These are phyloP conservation scores for Phytopythium mirpurense DNA, from an alignment of 352 stramenopile genomes.

Conservation along the genomic window DNA sequence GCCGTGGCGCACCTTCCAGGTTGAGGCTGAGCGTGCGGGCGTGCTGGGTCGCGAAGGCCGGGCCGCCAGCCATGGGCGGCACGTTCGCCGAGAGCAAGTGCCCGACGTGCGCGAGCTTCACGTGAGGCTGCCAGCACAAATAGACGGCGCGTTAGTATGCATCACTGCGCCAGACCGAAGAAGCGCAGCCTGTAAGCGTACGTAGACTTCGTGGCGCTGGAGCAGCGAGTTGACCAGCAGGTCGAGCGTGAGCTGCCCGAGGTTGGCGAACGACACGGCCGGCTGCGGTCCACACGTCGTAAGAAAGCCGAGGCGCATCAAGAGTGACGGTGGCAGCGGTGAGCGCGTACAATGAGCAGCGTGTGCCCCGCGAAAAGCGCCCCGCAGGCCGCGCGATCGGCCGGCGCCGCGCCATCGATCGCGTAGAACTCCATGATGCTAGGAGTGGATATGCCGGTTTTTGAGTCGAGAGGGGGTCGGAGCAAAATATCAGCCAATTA, in stretches of 20 bases:
- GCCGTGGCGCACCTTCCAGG: constrained; percentile 40
- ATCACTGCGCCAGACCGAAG: neutral
- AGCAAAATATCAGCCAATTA: neutral
- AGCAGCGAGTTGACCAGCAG: constrained; percentile 74
- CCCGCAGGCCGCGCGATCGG: constrained; percentile 15
- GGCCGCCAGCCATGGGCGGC: constrained; percentile 50
- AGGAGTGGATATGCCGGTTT: too few species aligned
- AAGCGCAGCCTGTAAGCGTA: constrained; percentile 14
- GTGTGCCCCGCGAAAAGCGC: constrained; percentile 48
- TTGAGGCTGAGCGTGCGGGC: constrained; percentile 60
- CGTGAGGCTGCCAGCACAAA: constrained; percentile 18
- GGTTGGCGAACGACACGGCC: constrained; percentile 72
- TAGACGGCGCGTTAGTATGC: constrained; percentile 5
- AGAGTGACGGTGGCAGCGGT: neutral
- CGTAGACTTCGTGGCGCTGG: constrained; percentile 33
- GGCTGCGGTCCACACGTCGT: constrained; percentile 49
- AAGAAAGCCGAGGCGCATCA: too few species aligned
- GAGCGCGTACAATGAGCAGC: constrained; percentile 42
- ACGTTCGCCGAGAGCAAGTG: constrained; percentile 59
- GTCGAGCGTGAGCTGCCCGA: constrained; percentile 76
- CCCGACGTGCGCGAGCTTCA: constrained; percentile 38
- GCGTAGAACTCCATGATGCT: constrained; percentile 44
- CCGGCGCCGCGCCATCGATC: constrained; percentile 15
- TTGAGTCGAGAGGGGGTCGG: neutral
- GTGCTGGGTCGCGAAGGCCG: constrained; percentile 44